Evolutionary conservation across 164 flowering plant genomes (phyloP).

Genomic region (Echeveria elegans): DNA sequence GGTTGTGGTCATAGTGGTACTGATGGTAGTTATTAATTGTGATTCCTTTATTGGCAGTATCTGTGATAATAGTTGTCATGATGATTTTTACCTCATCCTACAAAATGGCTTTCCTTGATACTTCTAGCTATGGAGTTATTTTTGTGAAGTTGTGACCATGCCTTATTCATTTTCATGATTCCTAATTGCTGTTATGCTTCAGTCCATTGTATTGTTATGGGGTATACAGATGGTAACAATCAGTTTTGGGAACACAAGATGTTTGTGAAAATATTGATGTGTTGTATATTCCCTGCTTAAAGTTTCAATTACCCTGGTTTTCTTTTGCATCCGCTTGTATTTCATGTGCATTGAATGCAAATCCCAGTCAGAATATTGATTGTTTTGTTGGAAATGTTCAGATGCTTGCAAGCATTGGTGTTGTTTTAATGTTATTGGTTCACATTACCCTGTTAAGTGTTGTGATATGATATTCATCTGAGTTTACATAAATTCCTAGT

Average conservation of each 20-base stretch:
- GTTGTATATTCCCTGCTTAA: too few relatives aligned
- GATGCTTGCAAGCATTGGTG: not conserved
- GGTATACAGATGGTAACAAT: not conserved
- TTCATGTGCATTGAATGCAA: too few relatives aligned
- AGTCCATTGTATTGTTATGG: not conserved
- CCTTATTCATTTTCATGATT: not conserved
- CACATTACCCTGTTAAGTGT: not conserved
- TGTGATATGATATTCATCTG: not conserved
- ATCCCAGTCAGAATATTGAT: not conserved
- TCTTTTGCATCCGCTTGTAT: not conserved
- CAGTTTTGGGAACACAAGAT: too few relatives aligned
- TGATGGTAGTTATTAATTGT: not conserved
- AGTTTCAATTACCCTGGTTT: too few relatives aligned
- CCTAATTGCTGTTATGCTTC: not conserved
- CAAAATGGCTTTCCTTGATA: not conserved
- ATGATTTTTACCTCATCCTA: not conserved
- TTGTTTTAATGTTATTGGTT: not conserved
- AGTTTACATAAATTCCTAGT: not conserved
- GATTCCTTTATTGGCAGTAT: constrained; percentile 1
- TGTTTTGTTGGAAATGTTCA: constrained; percentile 1
- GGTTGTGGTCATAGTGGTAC: not conserved
- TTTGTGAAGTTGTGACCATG: too few relatives aligned
- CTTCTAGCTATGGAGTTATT: too few relatives aligned
- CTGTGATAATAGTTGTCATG: not conserved
- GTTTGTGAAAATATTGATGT: not conserved